Conservation (phyloP, 2,329 filamentous ascomycete species). For the Plectosphaerella cucumerina region DNA sequence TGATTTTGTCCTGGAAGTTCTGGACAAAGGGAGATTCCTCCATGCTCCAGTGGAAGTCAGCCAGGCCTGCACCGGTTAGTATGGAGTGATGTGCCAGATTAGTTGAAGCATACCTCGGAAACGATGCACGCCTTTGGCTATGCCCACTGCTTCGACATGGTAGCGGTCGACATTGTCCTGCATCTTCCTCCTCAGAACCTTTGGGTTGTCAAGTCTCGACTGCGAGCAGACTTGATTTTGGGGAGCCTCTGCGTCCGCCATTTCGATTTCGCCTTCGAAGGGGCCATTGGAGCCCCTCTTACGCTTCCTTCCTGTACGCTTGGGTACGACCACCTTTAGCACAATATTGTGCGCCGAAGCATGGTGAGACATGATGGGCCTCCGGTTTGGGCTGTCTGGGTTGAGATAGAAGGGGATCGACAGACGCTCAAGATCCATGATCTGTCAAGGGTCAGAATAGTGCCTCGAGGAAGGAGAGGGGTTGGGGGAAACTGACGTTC, state of each 20-base stretch:
- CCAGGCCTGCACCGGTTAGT: constrained; percentile 48
- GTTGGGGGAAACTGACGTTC: constrained; percentile 31
- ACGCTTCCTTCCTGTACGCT: constrained; percentile 78
- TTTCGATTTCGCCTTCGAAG: constrained; percentile 45
- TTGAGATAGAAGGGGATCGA: constrained; percentile 70
- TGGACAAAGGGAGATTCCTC: constrained; percentile 64
- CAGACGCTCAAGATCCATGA: constrained; percentile 43
- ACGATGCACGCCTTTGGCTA: constrained; percentile 76
- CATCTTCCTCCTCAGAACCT: constrained; percentile 56
- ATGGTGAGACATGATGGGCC: constrained; percentile 73
- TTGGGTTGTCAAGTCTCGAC: constrained; percentile 48
- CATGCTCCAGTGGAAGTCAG: constrained; percentile 82
- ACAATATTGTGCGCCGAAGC: constrained; percentile 77
- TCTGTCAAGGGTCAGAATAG: constrained; percentile 21
- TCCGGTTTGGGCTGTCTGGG: constrained; percentile 73
- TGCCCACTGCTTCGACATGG: constrained; percentile 64
- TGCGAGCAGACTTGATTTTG: constrained; percentile 33
- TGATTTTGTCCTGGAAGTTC: constrained; percentile 65
- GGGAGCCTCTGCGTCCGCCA: constrained; percentile 17
- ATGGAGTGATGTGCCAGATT: background rate
- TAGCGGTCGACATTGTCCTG: constrained; percentile 68
- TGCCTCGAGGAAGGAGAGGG: background rate
- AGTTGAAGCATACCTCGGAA: constrained; percentile 60
- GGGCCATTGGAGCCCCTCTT: constrained; percentile 72
- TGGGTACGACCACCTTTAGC: constrained; percentile 82